Evolutionary conservation across 1,284 basidiomycete species (phyloP).

Genomic region (Trichosporon coremiiforme): DNA sequence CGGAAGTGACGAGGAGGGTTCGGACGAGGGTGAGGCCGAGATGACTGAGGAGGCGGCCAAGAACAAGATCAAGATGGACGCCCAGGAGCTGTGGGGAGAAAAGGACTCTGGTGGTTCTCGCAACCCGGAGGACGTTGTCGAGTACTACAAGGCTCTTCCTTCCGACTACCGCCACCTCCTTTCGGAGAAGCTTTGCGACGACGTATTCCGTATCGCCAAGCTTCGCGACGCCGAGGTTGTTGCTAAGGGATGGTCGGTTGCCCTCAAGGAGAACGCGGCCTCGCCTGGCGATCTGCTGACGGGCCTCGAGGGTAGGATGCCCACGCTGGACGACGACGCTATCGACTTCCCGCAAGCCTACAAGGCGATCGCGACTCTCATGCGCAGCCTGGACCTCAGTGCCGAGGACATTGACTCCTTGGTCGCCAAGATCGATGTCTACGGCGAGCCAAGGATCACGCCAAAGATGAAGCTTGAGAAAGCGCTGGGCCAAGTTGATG

Average conservation of each 20-base stretch:
- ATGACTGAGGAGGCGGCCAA: conserved; percentile 73
- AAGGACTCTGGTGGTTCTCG: conserved; percentile 56
- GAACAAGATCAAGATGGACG: conserved; percentile 68
- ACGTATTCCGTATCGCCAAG: conserved; percentile 83
- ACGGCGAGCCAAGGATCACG: conserved; percentile 48
- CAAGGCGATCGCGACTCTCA: conserved; percentile 70
- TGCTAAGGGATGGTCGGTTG: conserved; percentile 60
- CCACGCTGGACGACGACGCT: conserved; percentile 79
- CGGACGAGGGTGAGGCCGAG: conserved; percentile 59
- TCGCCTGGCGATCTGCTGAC: conserved; percentile 64
- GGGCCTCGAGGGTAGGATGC: conserved; percentile 66
- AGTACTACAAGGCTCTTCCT: conserved; percentile 69
- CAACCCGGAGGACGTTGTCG: conserved; percentile 57
- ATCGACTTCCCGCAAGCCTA: conserved; percentile 88
- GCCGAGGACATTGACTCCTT: conserved; percentile 63
- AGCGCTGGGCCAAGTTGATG: conserved; percentile 47
- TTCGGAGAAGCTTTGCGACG: conserved; percentile 78
- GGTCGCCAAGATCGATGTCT: conserved; percentile 45
- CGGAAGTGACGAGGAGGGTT: conserved; percentile 62
- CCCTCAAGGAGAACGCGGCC: conserved; percentile 62
- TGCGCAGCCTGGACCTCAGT: conserved; percentile 66
- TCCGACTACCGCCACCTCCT: conserved; percentile 62
- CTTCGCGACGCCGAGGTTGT: conserved; percentile 79
- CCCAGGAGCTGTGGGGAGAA: conserved; percentile 59
- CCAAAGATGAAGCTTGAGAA: conserved; percentile 50